Evolutionary conservation across 2,329 filamentous ascomycete species (phyloP).

Genomic region (Hypomyces rosellus): DNA sequence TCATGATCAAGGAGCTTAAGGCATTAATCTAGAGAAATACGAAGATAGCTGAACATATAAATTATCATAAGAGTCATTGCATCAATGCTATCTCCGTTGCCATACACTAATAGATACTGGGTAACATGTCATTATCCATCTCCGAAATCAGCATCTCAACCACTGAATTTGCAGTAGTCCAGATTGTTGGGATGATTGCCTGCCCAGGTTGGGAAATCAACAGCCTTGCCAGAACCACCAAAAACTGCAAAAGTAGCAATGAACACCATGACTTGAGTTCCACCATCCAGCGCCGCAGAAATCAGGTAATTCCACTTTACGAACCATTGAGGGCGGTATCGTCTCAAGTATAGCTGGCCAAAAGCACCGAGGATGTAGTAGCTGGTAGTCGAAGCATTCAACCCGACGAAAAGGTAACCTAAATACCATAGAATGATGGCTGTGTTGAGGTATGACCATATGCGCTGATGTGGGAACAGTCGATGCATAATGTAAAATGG

Average conservation of each 20-base stretch:
- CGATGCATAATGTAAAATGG: constrained; percentile 30
- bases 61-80: no score
- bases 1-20: no score
- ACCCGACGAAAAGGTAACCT: constrained; percentile 35
- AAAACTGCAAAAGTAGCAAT: constrained; percentile 16
- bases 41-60: no score
- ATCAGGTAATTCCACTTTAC: constrained; percentile 22
- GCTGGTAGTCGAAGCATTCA: constrained; percentile 28
- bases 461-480: constrained; percentile 8
- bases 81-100: no score
- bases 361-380: constrained; percentile 24
- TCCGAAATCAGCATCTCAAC: constrained; percentile 4
- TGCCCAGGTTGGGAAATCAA: constrained; percentile 7
- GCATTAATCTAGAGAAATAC: no score
- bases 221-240: constrained; percentile 8
- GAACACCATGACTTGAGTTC: constrained; percentile 17
- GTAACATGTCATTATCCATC: no score
- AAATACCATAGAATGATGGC: constrained; percentile 37
- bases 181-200: constrained; percentile 9
- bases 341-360: constrained; percentile 23
- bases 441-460: constrained; percentile 31
- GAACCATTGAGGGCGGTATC: constrained; percentile 18
- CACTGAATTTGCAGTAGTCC: constrained; percentile 11
- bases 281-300: constrained; percentile 17
- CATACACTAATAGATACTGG: no score